Percentiles rank a stretch among this genome's conserved stretches.
Evolutionary conservation across 1,284 basidiomycete genomes (phyloP).

Genomic region (Trichosporon inkin): DNA sequence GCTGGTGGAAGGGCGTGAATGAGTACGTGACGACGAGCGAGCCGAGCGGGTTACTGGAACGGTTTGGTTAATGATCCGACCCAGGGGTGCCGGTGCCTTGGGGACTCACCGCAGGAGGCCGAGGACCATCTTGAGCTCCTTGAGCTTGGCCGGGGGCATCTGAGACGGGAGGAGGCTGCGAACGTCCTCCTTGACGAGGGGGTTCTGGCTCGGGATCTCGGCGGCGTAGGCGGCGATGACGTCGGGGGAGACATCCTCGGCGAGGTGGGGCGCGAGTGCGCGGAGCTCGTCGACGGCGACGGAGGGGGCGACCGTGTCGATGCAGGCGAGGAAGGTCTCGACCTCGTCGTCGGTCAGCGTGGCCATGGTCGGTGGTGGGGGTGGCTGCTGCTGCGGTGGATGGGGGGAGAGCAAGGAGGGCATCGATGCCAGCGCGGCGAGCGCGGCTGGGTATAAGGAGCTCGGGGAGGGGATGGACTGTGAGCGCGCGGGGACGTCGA

Average conservation of each 20-base stretch:
- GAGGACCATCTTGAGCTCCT: constrained; percentile 25
- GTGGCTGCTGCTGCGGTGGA: neutral
- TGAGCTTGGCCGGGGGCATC: constrained; percentile 17
- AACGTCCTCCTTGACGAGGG: constrained; percentile 8
- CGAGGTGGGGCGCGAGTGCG: constrained; percentile 11
- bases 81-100: no score
- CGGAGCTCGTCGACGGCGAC: constrained; percentile 15
- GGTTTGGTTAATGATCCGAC: neutral
- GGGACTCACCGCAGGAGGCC: constrained; percentile 24
- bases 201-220: constrained; percentile 14
- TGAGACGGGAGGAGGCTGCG: constrained; percentile 10
- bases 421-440: neutral
- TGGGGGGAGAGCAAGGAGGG: neutral
- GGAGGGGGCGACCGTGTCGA: constrained; percentile 25
- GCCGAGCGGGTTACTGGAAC: constrained; percentile 11
- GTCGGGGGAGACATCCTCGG: constrained; percentile 7
- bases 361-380: neutral
- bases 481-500: no score
- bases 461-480: no score
- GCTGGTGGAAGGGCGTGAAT: constrained; percentile 20
- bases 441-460: neutral
- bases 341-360: constrained; percentile 16
- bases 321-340: constrained; percentile 21
- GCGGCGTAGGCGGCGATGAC: constrained; percentile 17
- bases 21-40: constrained; percentile 12